Conservation (phyloP, 2,329 filamentous ascomycete species). For the Xylariales sp. region DNA sequence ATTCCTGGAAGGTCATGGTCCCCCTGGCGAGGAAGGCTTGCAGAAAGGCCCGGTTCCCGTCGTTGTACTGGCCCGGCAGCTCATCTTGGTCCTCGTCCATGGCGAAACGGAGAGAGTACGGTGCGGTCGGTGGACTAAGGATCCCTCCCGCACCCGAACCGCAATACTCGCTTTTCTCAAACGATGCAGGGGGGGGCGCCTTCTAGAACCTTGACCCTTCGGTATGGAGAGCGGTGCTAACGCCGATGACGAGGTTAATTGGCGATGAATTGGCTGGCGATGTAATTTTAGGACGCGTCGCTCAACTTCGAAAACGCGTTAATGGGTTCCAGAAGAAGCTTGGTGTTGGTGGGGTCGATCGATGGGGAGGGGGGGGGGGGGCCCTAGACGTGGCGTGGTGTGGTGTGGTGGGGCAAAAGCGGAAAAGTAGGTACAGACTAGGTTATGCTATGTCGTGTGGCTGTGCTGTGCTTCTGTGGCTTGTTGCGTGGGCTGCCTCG, state of each 20-base stretch:
- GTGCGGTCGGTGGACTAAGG: background rate
- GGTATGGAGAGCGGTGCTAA: background rate
- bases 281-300: slow-evolving; percentile 15
- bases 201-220: too few species aligned
- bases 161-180: too few species aligned
- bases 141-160: too few species aligned
- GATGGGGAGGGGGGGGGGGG: too few species aligned
- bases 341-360: too few species aligned
- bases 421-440: too few species aligned
- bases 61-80: slow-evolving; percentile 56
- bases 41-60: slow-evolving; percentile 87
- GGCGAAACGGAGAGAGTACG: background rate
- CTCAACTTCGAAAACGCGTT: slow-evolving; percentile 18
- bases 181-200: background rate
- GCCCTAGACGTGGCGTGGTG: too few species aligned
- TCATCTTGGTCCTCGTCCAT: slow-evolving; percentile 50
- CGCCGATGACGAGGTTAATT: background rate
- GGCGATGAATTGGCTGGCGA: background rate
- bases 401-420: too few species aligned
- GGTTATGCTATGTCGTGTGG: too few species aligned
- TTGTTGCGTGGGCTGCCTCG: too few species aligned
- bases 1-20: slow-evolving; percentile 79
- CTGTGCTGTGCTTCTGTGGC: too few species aligned
- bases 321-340: slow-evolving; percentile 20
- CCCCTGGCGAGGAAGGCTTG: slow-evolving; percentile 87